A percentile compares a stretch with the other conserved stretches of the same genome.
Evolutionary conservation across 257 asterid genomes (phyloP).

Genomic region (Solanum corneliomulleri): DNA sequence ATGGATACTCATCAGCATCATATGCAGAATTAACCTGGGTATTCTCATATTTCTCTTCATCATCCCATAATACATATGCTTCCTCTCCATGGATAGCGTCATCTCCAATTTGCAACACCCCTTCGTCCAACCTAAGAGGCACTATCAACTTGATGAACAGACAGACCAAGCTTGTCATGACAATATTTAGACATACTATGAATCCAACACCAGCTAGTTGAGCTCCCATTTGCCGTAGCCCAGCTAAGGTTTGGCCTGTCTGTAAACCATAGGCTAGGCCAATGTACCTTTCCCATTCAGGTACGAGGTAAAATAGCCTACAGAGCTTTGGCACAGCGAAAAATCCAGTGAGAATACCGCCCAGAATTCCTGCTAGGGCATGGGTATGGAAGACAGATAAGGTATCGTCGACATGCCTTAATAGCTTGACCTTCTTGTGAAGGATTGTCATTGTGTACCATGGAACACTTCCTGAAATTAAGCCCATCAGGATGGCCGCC

Average conservation of each 20-base stretch:
- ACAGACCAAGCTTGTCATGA: constrained; percentile 28
- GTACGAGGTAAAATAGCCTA: constrained; percentile 20
- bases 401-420: constrained; percentile 32
- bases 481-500: constrained; percentile 27
- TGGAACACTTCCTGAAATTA: constrained; percentile 25
- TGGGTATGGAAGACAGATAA: constrained; percentile 46
- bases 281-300: constrained; percentile 33
- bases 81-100: constrained; percentile 33
- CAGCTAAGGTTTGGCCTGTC: constrained; percentile 16
- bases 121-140: constrained; percentile 33
- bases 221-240: constrained; percentile 28
- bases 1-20: constrained; percentile 40
- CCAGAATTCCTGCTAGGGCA: constrained; percentile 35
- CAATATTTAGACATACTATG: constrained; percentile 25
- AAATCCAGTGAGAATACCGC: constrained; percentile 34
- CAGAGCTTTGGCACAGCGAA: constrained; percentile 33
- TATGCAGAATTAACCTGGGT: constrained; percentile 22
- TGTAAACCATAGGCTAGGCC: constrained; percentile 38
- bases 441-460: constrained; percentile 32
- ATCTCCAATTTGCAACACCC: constrained; percentile 24
- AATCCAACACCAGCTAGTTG: constrained; percentile 29
- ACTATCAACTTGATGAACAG: constrained; percentile 20
- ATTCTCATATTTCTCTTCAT: constrained; percentile 16
- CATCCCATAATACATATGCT: constrained; percentile 21
- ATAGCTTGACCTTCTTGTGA: constrained; percentile 8